Conservation (phyloP, 345 rosid species). For the Aurinia saxatilis region DNA sequence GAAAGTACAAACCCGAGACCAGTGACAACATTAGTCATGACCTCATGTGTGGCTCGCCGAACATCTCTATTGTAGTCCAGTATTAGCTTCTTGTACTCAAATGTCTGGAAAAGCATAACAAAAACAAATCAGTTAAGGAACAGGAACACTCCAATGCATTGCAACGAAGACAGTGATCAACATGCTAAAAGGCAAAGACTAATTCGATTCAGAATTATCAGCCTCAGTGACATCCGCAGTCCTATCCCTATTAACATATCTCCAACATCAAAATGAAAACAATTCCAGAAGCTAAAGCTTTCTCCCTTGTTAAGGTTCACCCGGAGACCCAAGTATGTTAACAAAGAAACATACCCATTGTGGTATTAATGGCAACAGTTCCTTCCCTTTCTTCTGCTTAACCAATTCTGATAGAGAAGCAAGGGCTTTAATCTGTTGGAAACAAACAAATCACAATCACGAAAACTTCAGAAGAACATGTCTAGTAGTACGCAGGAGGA, state of each 20-base stretch:
- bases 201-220: background rate
- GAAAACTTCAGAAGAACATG: background rate
- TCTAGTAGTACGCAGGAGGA: background rate
- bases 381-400: conserved; percentile 73
- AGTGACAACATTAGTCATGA: conserved; percentile 69
- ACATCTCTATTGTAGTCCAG: conserved; percentile 91
- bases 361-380: conserved; percentile 53
- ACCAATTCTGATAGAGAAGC: conserved; percentile 50
- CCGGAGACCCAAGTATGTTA: background rate
- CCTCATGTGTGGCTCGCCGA: conserved; percentile 84
- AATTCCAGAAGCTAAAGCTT: background rate
- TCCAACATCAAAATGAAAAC: background rate
- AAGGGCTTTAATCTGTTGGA: conserved; percentile 82
- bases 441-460: conserved; percentile 13
- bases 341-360: conserved; percentile 69
- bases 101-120: conserved; percentile 40
- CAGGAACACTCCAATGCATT: background rate
- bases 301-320: background rate
- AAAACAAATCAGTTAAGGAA: background rate
- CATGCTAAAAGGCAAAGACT: background rate
- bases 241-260: background rate
- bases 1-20: conserved; percentile 63
- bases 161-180: conserved; percentile 5
- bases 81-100: conserved; percentile 83
- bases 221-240: background rate